Evolutionary conservation across 441 rosid genomes (phyloP).

Genomic region (Aquilaria agallochum): DNA sequence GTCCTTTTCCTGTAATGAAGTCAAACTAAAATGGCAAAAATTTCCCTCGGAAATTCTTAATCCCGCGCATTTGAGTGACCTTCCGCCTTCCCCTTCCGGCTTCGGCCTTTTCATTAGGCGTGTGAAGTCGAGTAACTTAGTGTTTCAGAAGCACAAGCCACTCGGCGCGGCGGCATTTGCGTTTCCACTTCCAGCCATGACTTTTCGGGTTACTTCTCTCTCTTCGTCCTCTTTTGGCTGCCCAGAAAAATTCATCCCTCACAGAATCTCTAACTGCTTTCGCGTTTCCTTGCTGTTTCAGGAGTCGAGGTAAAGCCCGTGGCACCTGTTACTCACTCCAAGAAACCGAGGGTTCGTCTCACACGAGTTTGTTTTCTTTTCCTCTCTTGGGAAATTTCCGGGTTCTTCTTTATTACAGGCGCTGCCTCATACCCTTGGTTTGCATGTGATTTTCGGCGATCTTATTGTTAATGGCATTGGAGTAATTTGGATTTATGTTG

Average conservation of each 20-base stretch:
- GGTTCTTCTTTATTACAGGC: background rate
- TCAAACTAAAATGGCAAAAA: no score
- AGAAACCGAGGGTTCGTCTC: constrained; percentile 54
- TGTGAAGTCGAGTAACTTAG: no score
- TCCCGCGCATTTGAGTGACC: no score
- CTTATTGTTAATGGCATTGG: no score
- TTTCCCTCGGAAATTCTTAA: no score
- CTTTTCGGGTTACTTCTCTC: constrained; percentile 21
- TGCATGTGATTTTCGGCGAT: background rate
- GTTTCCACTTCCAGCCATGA: constrained; percentile 10
- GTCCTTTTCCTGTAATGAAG: no score
- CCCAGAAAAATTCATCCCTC: background rate
- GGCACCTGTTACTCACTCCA: constrained; percentile 43
- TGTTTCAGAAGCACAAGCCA: no score
- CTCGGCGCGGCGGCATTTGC: no score
- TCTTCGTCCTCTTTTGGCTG: background rate
- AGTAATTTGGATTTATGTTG: background rate
- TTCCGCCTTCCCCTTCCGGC: no score
- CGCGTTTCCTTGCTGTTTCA: constrained; percentile 19
- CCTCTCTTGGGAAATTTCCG: background rate
- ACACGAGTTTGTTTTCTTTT: constrained; percentile 38
- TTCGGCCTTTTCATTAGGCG: no score
- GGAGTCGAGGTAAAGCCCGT: constrained; percentile 74
- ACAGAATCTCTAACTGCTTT: background rate
- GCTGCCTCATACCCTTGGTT: background rate